Evolutionary conservation across 2,329 filamentous ascomycete genomes (phyloP).

Genomic region (Cyphellophora europaea): DNA sequence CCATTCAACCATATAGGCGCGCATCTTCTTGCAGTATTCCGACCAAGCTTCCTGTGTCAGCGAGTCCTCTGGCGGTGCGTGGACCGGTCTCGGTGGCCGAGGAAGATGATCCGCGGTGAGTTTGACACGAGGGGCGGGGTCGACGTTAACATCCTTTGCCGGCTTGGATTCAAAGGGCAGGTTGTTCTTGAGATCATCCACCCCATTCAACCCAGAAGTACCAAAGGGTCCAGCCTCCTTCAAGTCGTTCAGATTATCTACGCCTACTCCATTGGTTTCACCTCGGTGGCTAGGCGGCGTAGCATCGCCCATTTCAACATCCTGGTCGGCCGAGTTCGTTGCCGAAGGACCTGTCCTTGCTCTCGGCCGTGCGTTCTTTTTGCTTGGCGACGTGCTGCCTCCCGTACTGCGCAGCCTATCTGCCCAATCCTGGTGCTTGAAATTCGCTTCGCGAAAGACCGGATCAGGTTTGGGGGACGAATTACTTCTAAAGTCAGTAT

Average conservation of each 20-base stretch:
- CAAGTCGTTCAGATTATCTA: constrained; percentile 42
- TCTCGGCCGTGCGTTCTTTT: constrained; percentile 24
- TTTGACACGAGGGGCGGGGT: constrained; percentile 22
- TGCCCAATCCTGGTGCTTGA: constrained; percentile 17
- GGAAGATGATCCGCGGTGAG: constrained; percentile 35
- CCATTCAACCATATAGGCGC: constrained; percentile 47
- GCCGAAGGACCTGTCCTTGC: constrained; percentile 19
- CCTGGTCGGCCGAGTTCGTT: constrained; percentile 24
- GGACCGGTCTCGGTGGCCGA: constrained; percentile 42
- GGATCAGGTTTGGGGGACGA: background rate
- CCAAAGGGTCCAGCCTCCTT: constrained; percentile 40
- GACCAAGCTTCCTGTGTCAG: constrained; percentile 41
- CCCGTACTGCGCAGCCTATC: constrained; percentile 27
- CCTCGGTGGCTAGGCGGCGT: background rate
- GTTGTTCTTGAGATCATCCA: constrained; percentile 43
- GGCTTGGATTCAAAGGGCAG: constrained; percentile 52
- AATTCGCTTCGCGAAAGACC: constrained; percentile 28
- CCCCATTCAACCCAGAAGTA: constrained; percentile 36
- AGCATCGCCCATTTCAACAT: constrained; percentile 26
- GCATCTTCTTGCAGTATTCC: constrained; percentile 44
- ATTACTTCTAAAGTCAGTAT: background rate
- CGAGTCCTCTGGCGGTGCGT: constrained; percentile 19
- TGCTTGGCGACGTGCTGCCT: constrained; percentile 21
- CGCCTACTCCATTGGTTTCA: constrained; percentile 15
- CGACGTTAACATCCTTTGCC: constrained; percentile 31